Conservation (phyloP, 305 asterid genomes). For the Galium porrigens region DNA sequence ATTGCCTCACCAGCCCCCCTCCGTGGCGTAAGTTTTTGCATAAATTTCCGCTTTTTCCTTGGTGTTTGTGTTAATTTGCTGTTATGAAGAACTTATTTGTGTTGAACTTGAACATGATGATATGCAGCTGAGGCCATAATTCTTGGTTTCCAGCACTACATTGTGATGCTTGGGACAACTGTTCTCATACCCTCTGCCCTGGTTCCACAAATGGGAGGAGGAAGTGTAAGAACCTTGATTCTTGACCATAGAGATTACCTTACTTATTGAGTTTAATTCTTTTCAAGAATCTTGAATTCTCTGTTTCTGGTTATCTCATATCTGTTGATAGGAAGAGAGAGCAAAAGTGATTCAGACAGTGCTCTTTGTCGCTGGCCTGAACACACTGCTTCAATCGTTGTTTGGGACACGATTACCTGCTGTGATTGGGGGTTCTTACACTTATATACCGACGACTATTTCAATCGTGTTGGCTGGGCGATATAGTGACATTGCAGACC, state of each 20-base stretch:
- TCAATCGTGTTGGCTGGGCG: slow-evolving; percentile 69
- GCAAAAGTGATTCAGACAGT: slow-evolving; percentile 69
- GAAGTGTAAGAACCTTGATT: slow-evolving; percentile 33
- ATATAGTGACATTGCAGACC: slow-evolving; percentile 37
- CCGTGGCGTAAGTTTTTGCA: slow-evolving; percentile 59
- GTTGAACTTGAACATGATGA: not conserved
- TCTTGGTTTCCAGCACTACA: slow-evolving; percentile 86
- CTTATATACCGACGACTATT: slow-evolving; percentile 71
- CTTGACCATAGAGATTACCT: not conserved
- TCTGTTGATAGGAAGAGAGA: slow-evolving; percentile 46
- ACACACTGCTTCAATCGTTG: slow-evolving; percentile 52
- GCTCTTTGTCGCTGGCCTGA: slow-evolving; percentile 77
- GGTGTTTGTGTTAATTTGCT: not conserved
- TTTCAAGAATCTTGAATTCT: not conserved
- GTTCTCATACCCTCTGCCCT: slow-evolving; percentile 66
- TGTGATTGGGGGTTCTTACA: slow-evolving; percentile 67
- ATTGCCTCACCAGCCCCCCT: slow-evolving; percentile 77
- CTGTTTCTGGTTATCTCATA: slow-evolving; percentile 12
- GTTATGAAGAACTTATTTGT: not conserved
- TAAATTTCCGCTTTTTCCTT: not conserved
- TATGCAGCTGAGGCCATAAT: slow-evolving; percentile 77
- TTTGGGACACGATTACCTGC: slow-evolving; percentile 85
- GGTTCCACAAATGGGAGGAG: slow-evolving; percentile 88
- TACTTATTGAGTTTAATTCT: slow-evolving; percentile 1
- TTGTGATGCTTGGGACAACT: slow-evolving; percentile 92